A percentile compares a stretch with the other conserved stretches of the same genome.
phyloP scores from a whole-genome alignment of 2,329 filamentous ascomycete species.

The Ceratocystis papillata region DNA sequence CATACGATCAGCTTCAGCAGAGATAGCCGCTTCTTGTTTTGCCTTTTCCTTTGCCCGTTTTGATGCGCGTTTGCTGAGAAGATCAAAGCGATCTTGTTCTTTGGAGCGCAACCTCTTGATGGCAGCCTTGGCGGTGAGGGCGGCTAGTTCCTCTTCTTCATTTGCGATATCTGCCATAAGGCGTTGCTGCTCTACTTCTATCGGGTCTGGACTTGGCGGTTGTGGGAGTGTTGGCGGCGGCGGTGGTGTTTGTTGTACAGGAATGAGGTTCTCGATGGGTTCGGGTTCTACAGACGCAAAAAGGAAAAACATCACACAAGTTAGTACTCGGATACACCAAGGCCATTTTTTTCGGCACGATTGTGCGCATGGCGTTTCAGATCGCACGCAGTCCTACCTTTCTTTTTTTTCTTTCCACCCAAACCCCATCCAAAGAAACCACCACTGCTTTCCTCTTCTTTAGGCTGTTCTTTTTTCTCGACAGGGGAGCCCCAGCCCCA shows the following conservation, averaged over 20 bases:
- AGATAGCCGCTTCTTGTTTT: conserved; percentile 22
- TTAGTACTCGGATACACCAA: not conserved
- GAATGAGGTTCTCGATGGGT: conserved; percentile 7
- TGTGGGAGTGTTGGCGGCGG: conserved; percentile 13
- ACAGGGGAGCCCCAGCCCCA: conserved; percentile 17
- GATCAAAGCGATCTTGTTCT: conserved; percentile 20
- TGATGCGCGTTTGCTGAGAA: conserved; percentile 17
- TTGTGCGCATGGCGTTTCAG: not conserved
- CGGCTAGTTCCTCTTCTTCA: conserved; percentile 18
- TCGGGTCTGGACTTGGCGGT: conserved; percentile 5
- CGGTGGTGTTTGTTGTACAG: conserved; percentile 12
- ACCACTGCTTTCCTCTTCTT: conserved; percentile 18
- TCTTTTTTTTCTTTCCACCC: conserved; percentile 16
- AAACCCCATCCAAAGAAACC: conserved; percentile 18
- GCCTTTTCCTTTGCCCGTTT: conserved; percentile 24
- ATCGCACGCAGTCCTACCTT: conserved; percentile 11
- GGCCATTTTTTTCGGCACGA: not conserved
- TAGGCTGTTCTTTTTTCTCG: conserved; percentile 14
- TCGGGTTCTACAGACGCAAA: conserved; percentile 13
- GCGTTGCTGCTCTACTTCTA: conserved; percentile 18
- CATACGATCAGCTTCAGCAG: conserved; percentile 17
- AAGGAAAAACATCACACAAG: conserved; percentile 3
- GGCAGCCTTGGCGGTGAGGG: conserved; percentile 10
- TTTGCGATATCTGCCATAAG: conserved; percentile 20
- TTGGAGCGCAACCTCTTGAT: conserved; percentile 4